Conservation (phyloP, 345 rosid species). For the Alliaria petiolata region DNA sequence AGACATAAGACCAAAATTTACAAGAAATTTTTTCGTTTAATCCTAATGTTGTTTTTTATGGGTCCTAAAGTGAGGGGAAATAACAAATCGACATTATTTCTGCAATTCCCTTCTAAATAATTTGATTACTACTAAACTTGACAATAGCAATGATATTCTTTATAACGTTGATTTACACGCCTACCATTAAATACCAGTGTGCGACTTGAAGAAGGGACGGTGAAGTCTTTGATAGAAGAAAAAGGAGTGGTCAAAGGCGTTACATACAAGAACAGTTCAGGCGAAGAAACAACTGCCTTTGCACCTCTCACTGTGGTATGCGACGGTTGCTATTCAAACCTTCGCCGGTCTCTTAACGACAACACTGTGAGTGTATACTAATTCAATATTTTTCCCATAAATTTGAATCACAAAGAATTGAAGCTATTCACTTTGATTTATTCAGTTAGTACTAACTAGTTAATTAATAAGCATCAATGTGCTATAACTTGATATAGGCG, state of each 20-base stretch:
- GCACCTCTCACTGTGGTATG: constrained; percentile 57
- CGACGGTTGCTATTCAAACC: constrained; percentile 53
- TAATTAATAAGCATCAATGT: neutral
- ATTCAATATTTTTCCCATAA: neutral
- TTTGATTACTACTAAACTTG: too few relatives aligned
- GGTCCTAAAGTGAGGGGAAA: too few relatives aligned
- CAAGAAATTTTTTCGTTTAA: too few relatives aligned
- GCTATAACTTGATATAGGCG: constrained; percentile 33
- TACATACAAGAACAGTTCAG: constrained; percentile 34
- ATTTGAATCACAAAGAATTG: neutral
- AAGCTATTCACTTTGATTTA: neutral
- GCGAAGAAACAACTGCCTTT: constrained; percentile 35
- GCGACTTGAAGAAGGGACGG: constrained; percentile 45
- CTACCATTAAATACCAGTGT: constrained; percentile 29
- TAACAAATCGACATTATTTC: too few relatives aligned
- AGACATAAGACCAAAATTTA: too few relatives aligned
- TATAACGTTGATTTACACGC: neutral
- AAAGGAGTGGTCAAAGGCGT: constrained; percentile 47
- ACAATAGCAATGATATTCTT: neutral
- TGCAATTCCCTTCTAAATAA: too few relatives aligned
- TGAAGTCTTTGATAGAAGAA: constrained; percentile 47
- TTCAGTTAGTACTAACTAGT: too few relatives aligned
- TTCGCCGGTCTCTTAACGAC: constrained; percentile 43
- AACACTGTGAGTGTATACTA: constrained; percentile 29
- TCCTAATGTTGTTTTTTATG: too few relatives aligned